Conservation (phyloP, 768 basidiomycete species). For the Boletellus sp. region DNA sequence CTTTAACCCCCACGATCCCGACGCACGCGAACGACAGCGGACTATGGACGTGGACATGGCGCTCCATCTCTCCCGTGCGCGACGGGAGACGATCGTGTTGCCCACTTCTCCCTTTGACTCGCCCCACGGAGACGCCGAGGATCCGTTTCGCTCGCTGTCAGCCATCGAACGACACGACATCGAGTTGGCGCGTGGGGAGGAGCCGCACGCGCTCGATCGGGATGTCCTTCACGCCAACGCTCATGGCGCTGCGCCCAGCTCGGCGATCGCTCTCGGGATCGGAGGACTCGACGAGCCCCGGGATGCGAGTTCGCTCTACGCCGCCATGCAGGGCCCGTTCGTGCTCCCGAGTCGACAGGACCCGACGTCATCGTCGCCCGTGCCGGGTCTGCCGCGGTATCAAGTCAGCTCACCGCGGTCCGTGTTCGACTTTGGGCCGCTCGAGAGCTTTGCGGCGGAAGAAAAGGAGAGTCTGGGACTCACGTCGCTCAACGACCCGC, state of each 20-base stretch:
- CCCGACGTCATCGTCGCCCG: slow-evolving; percentile 20
- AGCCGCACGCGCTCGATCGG: slow-evolving; percentile 12
- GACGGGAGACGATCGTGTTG: slow-evolving; percentile 54
- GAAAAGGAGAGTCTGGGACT: slow-evolving; percentile 70
- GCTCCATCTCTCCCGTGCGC: slow-evolving; percentile 69
- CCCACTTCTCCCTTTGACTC: slow-evolving; percentile 34
- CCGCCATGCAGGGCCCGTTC: slow-evolving; percentile 15
- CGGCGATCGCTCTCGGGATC: slow-evolving; percentile 29
- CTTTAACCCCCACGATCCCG: slow-evolving; percentile 66
- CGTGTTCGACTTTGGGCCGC: slow-evolving; percentile 65
- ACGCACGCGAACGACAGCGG: slow-evolving; percentile 80
- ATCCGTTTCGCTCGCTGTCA: slow-evolving; percentile 42
- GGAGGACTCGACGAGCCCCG: slow-evolving; percentile 39
- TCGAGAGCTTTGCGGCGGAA: slow-evolving; percentile 73
- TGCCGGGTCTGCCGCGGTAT: slow-evolving; percentile 63
- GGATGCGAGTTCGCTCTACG: slow-evolving; percentile 46
- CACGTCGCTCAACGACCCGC: slow-evolving; percentile 36
- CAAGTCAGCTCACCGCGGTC: slow-evolving; percentile 56
- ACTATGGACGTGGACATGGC: slow-evolving; percentile 96
- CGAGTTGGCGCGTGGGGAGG: slow-evolving; percentile 37
- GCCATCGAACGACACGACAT: slow-evolving; percentile 49
- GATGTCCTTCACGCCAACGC: slow-evolving; percentile 1
- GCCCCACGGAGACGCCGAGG: slow-evolving; percentile 30
- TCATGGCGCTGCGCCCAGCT: slow-evolving; percentile 1
- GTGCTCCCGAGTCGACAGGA: slow-evolving; percentile 27